Base-by-base conservation (phyloP, 495 filamentous ascomycete genomes). In the Glutinoglossum americanum region DNA sequence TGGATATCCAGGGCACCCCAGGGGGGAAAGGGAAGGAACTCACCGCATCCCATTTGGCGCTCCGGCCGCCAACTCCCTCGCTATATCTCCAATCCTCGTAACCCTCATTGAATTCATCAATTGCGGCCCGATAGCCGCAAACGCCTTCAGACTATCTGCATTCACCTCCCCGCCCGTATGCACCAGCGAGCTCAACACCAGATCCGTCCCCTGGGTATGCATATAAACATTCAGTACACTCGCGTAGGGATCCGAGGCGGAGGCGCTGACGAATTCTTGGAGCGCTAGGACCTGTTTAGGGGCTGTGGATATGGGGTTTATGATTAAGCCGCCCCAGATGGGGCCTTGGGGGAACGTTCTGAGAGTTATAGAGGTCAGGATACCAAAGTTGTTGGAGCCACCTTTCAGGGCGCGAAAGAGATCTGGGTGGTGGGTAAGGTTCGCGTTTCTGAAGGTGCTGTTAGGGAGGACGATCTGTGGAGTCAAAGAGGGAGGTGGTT, bases 351-450 rank as follows among this genome's bases (percentile, higher is more conserved):
- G 64, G 53, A 77, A 73, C 0, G 77, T 76, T 44, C 71, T 59
- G 47, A 80, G 57, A 28, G 71, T 70, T 61, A 80, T 75, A 15
- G 69, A 62, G 4, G 80, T 80, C n/a, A 81, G 75, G 58, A 85
- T 72, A 13, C 78, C 80, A 56, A 82, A 77, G 66, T 81, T 83
- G 60, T 73, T 76, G 7, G 70, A 68, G 33, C 77, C 75, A 39
- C 79, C 80, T 55, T 78, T 78, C 5, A 83, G 65, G 1, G 75
- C 74, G 25, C 64, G 64, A 60, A 73, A 81, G 9, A 83, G 76
- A 47, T 74, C 69, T 1, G 57, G 21, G 49, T 71, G 54, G n/a
- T 32, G 23, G 1, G 49, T 45, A 0, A 60, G 54, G 17, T 64
- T 71, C 35, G 67, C 59, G 13, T 53, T 32, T 4, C 1, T 17